Conservation (phyloP, 2,329 filamentous ascomycete species). For the Massarina eburnea region DNA sequence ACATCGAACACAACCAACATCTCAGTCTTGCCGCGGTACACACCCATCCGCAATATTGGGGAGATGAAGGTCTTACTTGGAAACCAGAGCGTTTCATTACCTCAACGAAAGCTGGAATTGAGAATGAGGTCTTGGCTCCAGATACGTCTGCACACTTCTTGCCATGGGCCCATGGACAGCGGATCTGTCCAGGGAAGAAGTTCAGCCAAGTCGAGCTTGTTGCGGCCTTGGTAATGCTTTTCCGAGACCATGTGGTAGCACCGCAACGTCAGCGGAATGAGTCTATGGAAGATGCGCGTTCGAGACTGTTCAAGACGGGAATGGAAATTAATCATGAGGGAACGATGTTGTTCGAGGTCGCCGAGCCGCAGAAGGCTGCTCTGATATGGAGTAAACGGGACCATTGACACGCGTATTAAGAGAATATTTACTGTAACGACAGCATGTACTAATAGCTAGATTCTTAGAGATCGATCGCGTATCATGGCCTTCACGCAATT, state of each 20-base stretch:
- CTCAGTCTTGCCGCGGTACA: conserved; percentile 29
- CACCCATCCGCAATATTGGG: conserved; percentile 35
- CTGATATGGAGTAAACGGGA: conserved; percentile 7
- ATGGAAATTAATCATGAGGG: conserved; percentile 14
- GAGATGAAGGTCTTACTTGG: conserved; percentile 27
- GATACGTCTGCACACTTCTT: conserved; percentile 14
- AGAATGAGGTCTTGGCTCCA: conserved; percentile 12
- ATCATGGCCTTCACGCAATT: too few species aligned
- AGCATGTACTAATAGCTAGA: too few species aligned
- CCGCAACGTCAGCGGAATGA: conserved; percentile 11
- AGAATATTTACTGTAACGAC: too few species aligned
- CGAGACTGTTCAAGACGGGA: conserved; percentile 4
- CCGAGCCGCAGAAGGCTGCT: conserved; percentile 5
- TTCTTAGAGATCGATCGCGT: too few species aligned
- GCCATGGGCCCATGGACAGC: conserved; percentile 17
- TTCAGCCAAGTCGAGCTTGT: conserved; percentile 25
- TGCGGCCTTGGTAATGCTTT: conserved; percentile 17
- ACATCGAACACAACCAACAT: conserved; percentile 1
- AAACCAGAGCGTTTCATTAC: conserved; percentile 33
- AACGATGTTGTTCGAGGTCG: conserved; percentile 13
- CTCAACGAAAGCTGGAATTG: neutral
- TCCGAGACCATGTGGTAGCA: conserved; percentile 13
- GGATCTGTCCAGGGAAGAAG: conserved; percentile 23
- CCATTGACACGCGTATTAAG: too few species aligned
- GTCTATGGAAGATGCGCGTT: conserved; percentile 10